Evolutionary conservation across 495 filamentous ascomycete genomes (phyloP).

Genomic region (Xylaria intraflava): DNA sequence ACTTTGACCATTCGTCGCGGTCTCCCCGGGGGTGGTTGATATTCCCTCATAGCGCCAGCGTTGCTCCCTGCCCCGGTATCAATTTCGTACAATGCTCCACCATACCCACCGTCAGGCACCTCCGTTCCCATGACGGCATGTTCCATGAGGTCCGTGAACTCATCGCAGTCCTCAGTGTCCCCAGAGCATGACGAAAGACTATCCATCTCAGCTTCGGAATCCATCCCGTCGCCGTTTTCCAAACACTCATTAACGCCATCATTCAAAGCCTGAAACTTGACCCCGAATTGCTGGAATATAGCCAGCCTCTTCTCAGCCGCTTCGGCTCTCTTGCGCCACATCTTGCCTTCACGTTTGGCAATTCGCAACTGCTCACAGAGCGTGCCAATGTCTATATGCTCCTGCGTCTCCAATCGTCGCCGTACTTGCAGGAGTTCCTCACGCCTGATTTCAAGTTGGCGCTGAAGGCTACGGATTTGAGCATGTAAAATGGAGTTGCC

Average conservation of each 20-base stretch:
- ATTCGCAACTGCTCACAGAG: slow-evolving; percentile 39
- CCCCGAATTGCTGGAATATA: slow-evolving; percentile 29
- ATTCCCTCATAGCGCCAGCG: not conserved
- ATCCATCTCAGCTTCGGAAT: not conserved
- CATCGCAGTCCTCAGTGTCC: slow-evolving; percentile 13
- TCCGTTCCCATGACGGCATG: not conserved
- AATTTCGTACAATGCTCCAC: too few relatives aligned
- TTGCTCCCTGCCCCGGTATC: not conserved
- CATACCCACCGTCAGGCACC: not conserved
- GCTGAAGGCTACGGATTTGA: slow-evolving; percentile 41
- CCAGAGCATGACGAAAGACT: not conserved
- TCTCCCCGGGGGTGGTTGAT: not conserved
- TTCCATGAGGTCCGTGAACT: not conserved
- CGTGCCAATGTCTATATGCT: slow-evolving; percentile 32
- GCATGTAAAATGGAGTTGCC: slow-evolving; percentile 34
- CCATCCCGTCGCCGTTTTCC: not conserved
- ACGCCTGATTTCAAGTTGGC: slow-evolving; percentile 29
- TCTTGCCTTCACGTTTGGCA: slow-evolving; percentile 35
- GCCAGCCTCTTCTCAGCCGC: slow-evolving; percentile 42
- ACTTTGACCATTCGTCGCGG: slow-evolving; percentile 3
- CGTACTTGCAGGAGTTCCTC: slow-evolving; percentile 38
- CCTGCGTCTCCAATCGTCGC: slow-evolving; percentile 34
- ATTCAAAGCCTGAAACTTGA: slow-evolving; percentile 18
- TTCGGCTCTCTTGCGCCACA: slow-evolving; percentile 47
- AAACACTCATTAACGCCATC: slow-evolving; percentile 1